Percentiles rank a stretch among this genome's conserved stretches.
Evolutionary conservation across 148 eudicot species (phyloP).

Genomic region (Polygonum maritimum): DNA sequence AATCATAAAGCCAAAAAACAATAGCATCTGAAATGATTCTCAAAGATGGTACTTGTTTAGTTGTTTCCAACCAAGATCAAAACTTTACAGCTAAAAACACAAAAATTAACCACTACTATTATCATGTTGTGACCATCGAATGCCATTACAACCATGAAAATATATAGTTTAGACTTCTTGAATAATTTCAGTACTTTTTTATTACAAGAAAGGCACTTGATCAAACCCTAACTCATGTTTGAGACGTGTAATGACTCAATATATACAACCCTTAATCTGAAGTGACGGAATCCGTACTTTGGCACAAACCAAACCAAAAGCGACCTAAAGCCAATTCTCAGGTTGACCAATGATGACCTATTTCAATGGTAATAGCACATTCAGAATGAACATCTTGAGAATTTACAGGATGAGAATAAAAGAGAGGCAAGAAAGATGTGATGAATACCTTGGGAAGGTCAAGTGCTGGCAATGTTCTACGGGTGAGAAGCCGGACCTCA

Average conservation of each 20-base stretch:
- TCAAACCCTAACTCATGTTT: not conserved
- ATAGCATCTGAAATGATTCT: not conserved
- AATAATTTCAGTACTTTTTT: too few species aligned
- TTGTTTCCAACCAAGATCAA: not conserved
- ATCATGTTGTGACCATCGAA: too few species aligned
- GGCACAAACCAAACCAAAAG: too few species aligned
- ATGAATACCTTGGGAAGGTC: constrained; percentile 89
- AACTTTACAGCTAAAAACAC: not conserved
- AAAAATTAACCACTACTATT: not conserved
- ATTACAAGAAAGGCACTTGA: too few species aligned
- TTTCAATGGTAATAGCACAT: not conserved
- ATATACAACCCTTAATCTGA: not conserved
- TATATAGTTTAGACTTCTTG: too few species aligned
- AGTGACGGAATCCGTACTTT: not conserved
- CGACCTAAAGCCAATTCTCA: not conserved
- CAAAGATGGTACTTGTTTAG: not conserved
- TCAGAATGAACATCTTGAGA: not conserved
- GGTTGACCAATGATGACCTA: not conserved
- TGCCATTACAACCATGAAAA: too few species aligned
- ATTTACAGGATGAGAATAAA: not conserved
- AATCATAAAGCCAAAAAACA: not conserved
- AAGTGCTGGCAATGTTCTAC: constrained; percentile 91
- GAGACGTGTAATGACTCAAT: not conserved
- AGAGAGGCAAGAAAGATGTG: not conserved
- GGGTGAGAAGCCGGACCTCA: constrained; percentile 86